Percentiles rank a stretch among this genome's conserved stretches.
Conservation (phyloP, 139 green algal species). For the Closterium sp. region DNA sequence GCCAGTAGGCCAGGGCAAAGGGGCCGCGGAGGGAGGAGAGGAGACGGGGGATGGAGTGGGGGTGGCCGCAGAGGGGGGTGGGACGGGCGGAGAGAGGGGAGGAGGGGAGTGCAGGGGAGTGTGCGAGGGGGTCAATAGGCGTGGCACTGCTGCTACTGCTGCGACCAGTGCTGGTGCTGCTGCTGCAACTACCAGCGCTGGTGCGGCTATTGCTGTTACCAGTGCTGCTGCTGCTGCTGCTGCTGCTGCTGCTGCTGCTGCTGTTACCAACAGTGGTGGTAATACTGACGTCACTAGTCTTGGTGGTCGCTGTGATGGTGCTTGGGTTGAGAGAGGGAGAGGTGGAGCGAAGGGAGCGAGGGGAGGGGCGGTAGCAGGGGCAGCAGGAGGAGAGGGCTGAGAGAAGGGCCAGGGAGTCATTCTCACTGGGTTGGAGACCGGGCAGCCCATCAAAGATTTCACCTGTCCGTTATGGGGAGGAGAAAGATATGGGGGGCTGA, state of each 20-base stretch:
- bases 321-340: not conserved
- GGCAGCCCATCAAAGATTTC: slow-evolving; percentile 46
- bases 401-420: no score
- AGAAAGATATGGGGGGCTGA: not conserved
- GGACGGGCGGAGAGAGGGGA: not conserved
- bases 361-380: no score
- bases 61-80: not conserved
- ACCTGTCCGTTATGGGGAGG: not conserved
- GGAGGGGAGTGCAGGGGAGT: not conserved
- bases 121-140: no score
- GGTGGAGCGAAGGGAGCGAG: no score
- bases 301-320: not conserved
- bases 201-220: not conserved
- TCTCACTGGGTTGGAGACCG: not conserved
- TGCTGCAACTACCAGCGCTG: not conserved
- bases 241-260: not conserved
- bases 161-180: no score
- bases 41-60: not conserved
- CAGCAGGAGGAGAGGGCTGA: no score
- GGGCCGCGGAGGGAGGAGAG: slow-evolving; percentile 59
- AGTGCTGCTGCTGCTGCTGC: not conserved
- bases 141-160: no score
- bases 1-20: slow-evolving; percentile 79
- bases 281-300: not conserved
- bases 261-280: not conserved